A percentile compares a stretch with the other conserved stretches of the same genome.
These are phyloP conservation scores for Calonectria pteridis DNA, from an alignment of 2,329 filamentous ascomycete genomes.

Conservation along the genomic window DNA sequence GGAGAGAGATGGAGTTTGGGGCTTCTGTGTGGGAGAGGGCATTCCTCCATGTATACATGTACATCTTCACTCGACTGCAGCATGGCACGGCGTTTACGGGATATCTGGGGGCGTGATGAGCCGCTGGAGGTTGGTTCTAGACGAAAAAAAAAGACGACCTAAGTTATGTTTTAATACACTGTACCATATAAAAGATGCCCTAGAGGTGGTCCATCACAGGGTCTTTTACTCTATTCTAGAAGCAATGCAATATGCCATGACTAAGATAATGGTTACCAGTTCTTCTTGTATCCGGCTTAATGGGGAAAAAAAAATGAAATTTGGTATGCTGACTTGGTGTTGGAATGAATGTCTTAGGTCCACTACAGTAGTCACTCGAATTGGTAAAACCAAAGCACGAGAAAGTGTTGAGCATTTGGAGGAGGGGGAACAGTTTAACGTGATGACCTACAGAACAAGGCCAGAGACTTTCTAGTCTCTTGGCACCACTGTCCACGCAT, in stretches of 20 bases:
- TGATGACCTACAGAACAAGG: no score
- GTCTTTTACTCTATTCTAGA: conserved; percentile 10
- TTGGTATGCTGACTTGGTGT: no score
- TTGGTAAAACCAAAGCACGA: no score
- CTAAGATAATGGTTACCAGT: neutral
- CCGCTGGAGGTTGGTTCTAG: conserved; percentile 48
- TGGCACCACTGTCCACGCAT: no score
- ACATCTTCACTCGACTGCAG: conserved; percentile 67
- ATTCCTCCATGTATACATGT: conserved; percentile 53
- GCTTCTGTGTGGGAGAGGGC: conserved; percentile 24
- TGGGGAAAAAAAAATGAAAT: neutral
- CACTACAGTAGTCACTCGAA: no score
- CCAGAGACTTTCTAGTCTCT: no score
- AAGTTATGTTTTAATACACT: conserved; percentile 47
- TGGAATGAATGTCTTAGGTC: neutral
- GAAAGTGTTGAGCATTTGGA: no score
- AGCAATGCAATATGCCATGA: conserved; percentile 1
- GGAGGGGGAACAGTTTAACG: no score
- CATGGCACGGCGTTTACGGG: conserved; percentile 65
- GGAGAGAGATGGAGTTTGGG: conserved; percentile 32
- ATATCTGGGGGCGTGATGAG: conserved; percentile 45
- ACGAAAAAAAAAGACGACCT: conserved; percentile 46
- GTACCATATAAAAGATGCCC: conserved; percentile 40
- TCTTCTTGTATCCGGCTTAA: neutral
- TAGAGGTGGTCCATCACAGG: neutral